phyloP scores from a whole-genome alignment of 179 eudicot genomes.

The Corrigiola litoralis region DNA sequence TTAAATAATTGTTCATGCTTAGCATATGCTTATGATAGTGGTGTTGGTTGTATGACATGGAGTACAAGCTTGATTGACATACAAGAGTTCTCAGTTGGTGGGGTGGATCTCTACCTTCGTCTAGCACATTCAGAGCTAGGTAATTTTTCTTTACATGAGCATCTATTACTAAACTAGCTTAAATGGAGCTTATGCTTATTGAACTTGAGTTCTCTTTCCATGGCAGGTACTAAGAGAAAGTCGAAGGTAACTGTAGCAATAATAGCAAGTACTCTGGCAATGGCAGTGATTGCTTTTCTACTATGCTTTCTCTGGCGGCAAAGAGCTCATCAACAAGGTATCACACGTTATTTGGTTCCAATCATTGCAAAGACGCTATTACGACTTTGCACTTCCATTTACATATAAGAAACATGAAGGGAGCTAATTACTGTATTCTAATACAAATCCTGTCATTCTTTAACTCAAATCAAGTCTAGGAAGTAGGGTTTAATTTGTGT shows the following conservation, averaged over 20 bases:
- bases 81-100: constrained; percentile 16
- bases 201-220: neutral
- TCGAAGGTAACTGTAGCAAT: constrained; percentile 4
- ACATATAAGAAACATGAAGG: no score
- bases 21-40: constrained; percentile 23
- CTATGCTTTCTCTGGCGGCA: neutral
- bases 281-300: neutral
- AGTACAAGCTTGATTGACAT: constrained; percentile 17
- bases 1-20: constrained; percentile 19
- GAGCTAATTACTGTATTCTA: no score
- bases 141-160: no score
- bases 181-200: neutral
- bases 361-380: neutral
- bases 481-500: no score
- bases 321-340: constrained; percentile 13
- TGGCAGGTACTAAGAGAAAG: constrained; percentile 9
- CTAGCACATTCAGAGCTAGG: constrained; percentile 20
- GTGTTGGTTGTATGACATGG: constrained; percentile 33
- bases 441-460: no score
- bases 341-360: neutral
- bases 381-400: no score
- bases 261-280: constrained; percentile 8
- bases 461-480: no score
- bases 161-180: no score
- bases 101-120: constrained; percentile 28